Evolutionary conservation across 2,329 filamentous ascomycete genomes (phyloP).

Genomic region (Aspergillus niger): DNA sequence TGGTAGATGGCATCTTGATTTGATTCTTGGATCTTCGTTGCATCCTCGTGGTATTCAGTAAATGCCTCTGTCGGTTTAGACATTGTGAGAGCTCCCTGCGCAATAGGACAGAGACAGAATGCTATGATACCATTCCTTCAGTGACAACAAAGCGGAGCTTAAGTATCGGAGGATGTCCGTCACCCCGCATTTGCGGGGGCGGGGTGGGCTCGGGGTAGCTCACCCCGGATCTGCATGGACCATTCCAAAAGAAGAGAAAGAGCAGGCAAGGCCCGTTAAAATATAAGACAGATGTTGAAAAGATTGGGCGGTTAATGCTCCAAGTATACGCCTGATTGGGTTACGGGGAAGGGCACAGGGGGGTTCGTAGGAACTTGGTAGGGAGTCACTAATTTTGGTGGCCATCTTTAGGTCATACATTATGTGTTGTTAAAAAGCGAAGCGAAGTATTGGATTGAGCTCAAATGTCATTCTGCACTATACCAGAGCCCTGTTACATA

Average conservation of each 20-base stretch:
- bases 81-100: neutral
- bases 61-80: neutral
- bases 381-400: too few species aligned
- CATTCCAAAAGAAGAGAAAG: neutral
- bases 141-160: neutral
- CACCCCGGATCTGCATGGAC: neutral
- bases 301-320: too few species aligned
- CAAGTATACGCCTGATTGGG: neutral
- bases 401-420: too few species aligned
- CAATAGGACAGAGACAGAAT: neutral
- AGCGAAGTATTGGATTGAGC: too few species aligned
- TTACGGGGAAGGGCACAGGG: too few species aligned
- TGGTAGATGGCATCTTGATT: conserved; percentile 31
- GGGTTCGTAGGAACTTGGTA: too few species aligned
- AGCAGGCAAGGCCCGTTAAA: too few species aligned
- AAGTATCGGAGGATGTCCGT: neutral
- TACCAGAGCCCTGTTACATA: too few species aligned
- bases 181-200: neutral
- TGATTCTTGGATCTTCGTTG: neutral
- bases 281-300: neutral
- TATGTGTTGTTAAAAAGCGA: too few species aligned
- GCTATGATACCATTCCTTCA: neutral
- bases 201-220: neutral
- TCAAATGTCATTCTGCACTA: too few species aligned
- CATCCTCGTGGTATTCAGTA: neutral